Percentiles rank a stretch among this genome's conserved stretches.
Evolutionary conservation across 495 filamentous ascomycete species (phyloP).

Genomic region (Parathielavia hyrcaniae): DNA sequence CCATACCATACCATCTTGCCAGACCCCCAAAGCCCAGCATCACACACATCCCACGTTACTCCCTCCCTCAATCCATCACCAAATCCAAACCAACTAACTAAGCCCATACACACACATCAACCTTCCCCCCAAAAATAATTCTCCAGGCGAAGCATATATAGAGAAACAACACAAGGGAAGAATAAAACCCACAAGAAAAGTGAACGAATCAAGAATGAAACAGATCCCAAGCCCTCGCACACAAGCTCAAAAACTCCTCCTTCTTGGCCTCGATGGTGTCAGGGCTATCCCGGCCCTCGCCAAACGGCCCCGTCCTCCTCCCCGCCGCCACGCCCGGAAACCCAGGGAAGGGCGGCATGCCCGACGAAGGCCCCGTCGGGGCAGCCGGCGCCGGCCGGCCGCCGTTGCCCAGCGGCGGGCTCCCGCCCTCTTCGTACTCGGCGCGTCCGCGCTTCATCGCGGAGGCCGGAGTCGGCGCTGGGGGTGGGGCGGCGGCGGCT

Average conservation of each 20-base stretch:
- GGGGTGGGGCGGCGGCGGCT: background rate
- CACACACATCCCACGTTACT: background rate
- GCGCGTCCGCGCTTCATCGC: constrained; percentile 65
- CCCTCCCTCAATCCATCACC: background rate
- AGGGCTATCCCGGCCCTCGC: constrained; percentile 71
- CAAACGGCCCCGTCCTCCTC: constrained; percentile 64
- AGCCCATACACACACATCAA: too few relatives aligned
- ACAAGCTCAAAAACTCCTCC: constrained; percentile 85
- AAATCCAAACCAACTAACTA: background rate
- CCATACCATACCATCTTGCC: too few relatives aligned
- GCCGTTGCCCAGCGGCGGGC: constrained; percentile 64
- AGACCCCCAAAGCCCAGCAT: too few relatives aligned
- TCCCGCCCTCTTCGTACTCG: constrained; percentile 86
- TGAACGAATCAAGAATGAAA: constrained; percentile 73
- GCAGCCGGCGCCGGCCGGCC: constrained; percentile 26
- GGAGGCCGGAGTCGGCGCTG: background rate
- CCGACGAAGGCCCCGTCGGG: background rate
- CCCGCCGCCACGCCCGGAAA: constrained; percentile 30
- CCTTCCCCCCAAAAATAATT: too few relatives aligned
- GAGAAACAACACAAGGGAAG: background rate
- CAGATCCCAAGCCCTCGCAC: constrained; percentile 88
- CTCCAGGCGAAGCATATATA: too few relatives aligned
- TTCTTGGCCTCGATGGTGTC: constrained; percentile 83
- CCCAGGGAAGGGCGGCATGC: background rate
- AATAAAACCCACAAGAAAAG: background rate